A percentile compares a stretch with the other conserved stretches of the same genome.
Evolutionary conservation across 1,284 basidiomycete genomes (phyloP).

Genomic region (Pseudozyma sp.): DNA sequence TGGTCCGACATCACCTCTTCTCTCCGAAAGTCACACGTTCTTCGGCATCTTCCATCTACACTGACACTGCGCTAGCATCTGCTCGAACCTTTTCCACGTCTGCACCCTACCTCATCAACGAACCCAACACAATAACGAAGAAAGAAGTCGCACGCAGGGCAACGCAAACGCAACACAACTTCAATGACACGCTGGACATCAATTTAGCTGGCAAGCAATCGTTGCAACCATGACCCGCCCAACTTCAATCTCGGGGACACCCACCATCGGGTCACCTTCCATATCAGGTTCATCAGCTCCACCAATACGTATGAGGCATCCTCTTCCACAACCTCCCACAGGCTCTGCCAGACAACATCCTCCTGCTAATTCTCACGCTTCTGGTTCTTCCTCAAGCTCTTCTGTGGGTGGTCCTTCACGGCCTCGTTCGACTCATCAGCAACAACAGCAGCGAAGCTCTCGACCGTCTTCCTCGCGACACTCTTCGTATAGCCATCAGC

Average conservation of each 20-base stretch:
- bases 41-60: no score
- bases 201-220: no score
- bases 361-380: neutral
- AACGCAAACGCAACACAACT: no score
- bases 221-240: neutral
- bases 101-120: no score
- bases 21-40: no score
- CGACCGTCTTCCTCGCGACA: constrained; percentile 1
- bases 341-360: neutral
- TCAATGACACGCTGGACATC: no score
- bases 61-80: no score
- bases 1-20: no score
- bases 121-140: no score
- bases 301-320: constrained; percentile 33
- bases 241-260: neutral
- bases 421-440: neutral
- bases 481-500: no score
- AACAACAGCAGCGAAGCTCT: neutral
- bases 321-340: neutral
- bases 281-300: constrained; percentile 6
- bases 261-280: constrained; percentile 6
- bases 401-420: neutral
- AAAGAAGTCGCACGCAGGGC: no score
- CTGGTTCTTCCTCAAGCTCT: constrained; percentile 1
- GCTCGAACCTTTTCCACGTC: no score